Evolutionary conservation across 805 yeast species (phyloP).

Genomic region (Saccharomycopsis fibuligera): DNA sequence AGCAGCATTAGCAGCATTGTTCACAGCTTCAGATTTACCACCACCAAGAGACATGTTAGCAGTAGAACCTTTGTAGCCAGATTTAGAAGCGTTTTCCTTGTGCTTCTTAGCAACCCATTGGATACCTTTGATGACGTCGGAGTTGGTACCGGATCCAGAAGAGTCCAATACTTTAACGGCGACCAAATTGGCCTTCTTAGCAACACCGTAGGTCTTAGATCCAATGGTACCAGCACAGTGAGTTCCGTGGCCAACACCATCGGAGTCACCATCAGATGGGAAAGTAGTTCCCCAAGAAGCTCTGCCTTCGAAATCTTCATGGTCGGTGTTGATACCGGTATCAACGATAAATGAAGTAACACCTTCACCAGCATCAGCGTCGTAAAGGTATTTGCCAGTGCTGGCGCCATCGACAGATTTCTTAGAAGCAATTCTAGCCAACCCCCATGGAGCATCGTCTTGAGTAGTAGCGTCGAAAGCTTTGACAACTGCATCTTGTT

Average conservation of each 20-base stretch:
- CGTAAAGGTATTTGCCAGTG: constrained; percentile 45
- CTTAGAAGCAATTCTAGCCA: constrained; percentile 64
- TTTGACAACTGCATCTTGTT: constrained; percentile 49
- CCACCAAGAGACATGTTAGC: constrained; percentile 63
- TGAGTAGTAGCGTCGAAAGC: constrained; percentile 32
- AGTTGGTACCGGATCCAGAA: constrained; percentile 53
- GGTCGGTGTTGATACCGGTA: constrained; percentile 47
- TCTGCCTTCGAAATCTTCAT: constrained; percentile 53
- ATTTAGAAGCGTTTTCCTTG: constrained; percentile 37
- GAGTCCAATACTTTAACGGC: constrained; percentile 56
- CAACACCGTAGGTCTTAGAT: constrained; percentile 74
- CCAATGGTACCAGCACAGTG: constrained; percentile 72
- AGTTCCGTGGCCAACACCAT: constrained; percentile 59
- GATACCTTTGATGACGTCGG: constrained; percentile 68
- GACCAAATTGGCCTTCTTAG: constrained; percentile 57
- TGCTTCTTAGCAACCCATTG: constrained; percentile 69
- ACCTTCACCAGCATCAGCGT: constrained; percentile 53
- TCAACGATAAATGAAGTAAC: constrained; percentile 51
- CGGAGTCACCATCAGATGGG: constrained; percentile 42
- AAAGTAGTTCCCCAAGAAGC: constrained; percentile 53
- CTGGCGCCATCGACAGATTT: constrained; percentile 49
- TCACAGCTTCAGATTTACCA: constrained; percentile 69
- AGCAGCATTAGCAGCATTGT: constrained; percentile 84
- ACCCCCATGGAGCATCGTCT: constrained; percentile 68
- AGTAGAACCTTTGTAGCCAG: constrained; percentile 52